Base-by-base conservation (phyloP, 1,284 basidiomycete species). In the Malassezia pachydermatis region DNA sequence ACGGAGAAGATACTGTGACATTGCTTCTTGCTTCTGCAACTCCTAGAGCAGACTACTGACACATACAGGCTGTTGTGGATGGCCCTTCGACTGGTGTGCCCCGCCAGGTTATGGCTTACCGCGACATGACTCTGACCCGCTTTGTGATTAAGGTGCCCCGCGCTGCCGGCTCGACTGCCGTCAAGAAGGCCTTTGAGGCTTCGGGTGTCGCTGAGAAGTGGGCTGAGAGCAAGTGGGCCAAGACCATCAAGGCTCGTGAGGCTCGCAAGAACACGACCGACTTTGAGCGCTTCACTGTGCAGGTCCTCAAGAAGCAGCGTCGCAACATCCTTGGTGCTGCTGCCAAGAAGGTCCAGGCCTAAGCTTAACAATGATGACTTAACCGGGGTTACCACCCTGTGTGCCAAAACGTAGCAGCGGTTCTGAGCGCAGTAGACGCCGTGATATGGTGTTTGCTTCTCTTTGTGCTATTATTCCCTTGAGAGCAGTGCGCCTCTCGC, bases 101-200 rank as follows among this genome's bases (percentile, higher is more conserved):
- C 64, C 88, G 92, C 68, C 92, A 96, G 77, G 73, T 84, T 28
- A 86, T 83, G 79, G 80, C 86, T 62, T 95, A 86, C 83, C 85
- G 86, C 74, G 82, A 94, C 77, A 79, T 96, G 67, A 81, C 83
- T 73, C 84, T 98, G 72, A 96, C 90, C 34, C 84, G 86, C 57
- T 78, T 90, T 75, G 78, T 80, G 67, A 78, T 96, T 65, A 80
- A 82, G 62, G 82, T 98, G 48, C 88, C 90, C 71, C 88, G 90
- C 62, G 86, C 75, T 52, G 86, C 90, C 40, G 82, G 88, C 58
- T 77, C 86, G 10, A 81, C 87, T 57, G 78, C 78, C 59, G 79
- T 96, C 73, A 84, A 82, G 77, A 94, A 89, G 78, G 79, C 82
- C 41, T 77, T 92, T 60, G 88, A 94, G 76, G 84, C 84, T 73